Percentiles rank a stretch among this genome's conserved stretches.
These are phyloP conservation scores for Picea sitchensis DNA, from an alignment of 75 land plant genomes.

Conservation along the genomic window DNA sequence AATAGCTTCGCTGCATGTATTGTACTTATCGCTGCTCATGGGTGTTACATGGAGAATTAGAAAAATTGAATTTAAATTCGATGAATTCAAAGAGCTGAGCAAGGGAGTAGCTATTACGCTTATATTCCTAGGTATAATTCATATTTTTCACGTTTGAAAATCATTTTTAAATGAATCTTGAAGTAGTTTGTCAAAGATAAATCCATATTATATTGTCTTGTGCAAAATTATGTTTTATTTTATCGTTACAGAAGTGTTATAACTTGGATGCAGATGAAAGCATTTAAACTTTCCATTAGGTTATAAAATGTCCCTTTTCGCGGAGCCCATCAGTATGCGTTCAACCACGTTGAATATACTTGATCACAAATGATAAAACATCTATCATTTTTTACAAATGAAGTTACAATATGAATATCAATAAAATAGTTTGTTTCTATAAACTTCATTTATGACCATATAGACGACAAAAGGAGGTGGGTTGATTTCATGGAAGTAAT, in stretches of 20 bases:
- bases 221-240: not conserved
- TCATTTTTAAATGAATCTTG: not conserved
- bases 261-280: not conserved
- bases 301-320: not conserved
- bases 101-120: slow-evolving; percentile 36
- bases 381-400: not conserved
- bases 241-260: not conserved
- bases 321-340: not conserved
- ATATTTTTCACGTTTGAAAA: not conserved
- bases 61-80: slow-evolving; percentile 53
- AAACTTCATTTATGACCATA: too few species aligned
- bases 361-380: not conserved
- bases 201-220: not conserved
- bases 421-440: too few species aligned
- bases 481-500: too few species aligned
- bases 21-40: slow-evolving; percentile 30
- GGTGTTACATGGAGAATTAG: slow-evolving; percentile 32
- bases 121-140: slow-evolving; percentile 36
- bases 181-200: not conserved
- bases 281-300: not conserved
- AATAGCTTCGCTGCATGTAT: slow-evolving; percentile 25
- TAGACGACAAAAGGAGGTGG: too few species aligned
- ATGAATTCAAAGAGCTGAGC: slow-evolving; percentile 54
- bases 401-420: too few species aligned
- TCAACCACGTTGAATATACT: not conserved